Evolutionary conservation across 2,329 filamentous ascomycete genomes (phyloP).

Genomic region (Pleurostoma richardsiae): DNA sequence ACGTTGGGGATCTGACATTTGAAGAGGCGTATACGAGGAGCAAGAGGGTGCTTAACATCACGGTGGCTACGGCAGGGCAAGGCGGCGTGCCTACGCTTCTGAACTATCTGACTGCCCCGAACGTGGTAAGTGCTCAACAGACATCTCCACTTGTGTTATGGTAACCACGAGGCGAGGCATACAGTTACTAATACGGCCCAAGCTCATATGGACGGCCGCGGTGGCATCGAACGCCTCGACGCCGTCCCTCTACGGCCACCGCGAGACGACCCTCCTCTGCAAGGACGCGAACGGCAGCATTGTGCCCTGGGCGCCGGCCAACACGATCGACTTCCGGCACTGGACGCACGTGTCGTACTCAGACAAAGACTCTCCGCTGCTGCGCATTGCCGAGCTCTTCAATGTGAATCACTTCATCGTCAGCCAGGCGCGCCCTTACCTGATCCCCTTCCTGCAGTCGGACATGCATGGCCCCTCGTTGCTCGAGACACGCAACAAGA

Average conservation of each 20-base stretch:
- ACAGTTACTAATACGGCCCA: too few species aligned
- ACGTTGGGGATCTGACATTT: conserved; percentile 86
- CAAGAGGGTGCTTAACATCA: conserved; percentile 87
- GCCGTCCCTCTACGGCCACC: conserved; percentile 58
- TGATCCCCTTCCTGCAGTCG: conserved; percentile 78
- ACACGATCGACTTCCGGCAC: conserved; percentile 59
- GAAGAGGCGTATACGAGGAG: conserved; percentile 86
- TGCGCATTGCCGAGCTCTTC: conserved; percentile 75
- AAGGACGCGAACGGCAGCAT: conserved; percentile 71
- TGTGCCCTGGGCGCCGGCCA: conserved; percentile 65
- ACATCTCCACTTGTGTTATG: too few species aligned
- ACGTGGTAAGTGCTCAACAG: conserved; percentile 61
- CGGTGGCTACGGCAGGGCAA: conserved; percentile 69
- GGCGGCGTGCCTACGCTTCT: conserved; percentile 77
- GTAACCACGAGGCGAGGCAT: too few species aligned
- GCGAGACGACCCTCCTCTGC: conserved; percentile 64
- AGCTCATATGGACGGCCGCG: conserved; percentile 78
- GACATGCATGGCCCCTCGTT: conserved; percentile 72
- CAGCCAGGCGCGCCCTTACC: conserved; percentile 84
- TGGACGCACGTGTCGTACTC: conserved; percentile 62
- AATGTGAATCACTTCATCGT: conserved; percentile 96
- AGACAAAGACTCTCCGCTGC: conserved; percentile 60
- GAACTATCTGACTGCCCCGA: conserved; percentile 89
- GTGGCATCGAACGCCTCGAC: conserved; percentile 69
- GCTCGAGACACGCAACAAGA: conserved; percentile 52